These are phyloP conservation scores for Ganoderma boninense DNA, from an alignment of 1,284 basidiomycete genomes.

Conservation along the genomic window DNA sequence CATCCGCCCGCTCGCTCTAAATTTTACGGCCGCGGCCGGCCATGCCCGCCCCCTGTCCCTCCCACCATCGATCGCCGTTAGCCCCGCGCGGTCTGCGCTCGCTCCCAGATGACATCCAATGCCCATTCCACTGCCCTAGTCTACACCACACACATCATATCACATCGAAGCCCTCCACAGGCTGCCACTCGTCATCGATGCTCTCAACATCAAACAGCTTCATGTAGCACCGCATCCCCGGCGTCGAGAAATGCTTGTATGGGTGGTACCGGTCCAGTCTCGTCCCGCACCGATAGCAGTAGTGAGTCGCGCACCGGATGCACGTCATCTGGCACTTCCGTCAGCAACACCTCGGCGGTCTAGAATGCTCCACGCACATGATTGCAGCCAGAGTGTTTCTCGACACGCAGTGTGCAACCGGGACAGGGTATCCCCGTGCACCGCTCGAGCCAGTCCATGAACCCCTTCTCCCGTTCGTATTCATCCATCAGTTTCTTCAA, in stretches of 20 bases:
- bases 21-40: conserved; percentile 21
- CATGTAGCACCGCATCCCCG: conserved; percentile 63
- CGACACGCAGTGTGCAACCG: conserved; percentile 71
- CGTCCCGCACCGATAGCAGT: conserved; percentile 80
- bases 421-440: conserved; percentile 73
- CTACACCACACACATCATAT: conserved; percentile 24
- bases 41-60: conserved; percentile 16
- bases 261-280: conserved; percentile 61
- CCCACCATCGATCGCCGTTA: conserved; percentile 18
- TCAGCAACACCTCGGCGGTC: conserved; percentile 7
- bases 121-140: conserved; percentile 5
- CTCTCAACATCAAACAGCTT: conserved; percentile 69
- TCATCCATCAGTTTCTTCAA: conserved; percentile 62
- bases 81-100: background rate
- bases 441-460: conserved; percentile 67
- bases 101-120: conserved; percentile 8
- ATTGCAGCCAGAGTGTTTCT: conserved; percentile 81
- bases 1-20: conserved; percentile 8
- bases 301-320: conserved; percentile 70
- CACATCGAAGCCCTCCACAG: conserved; percentile 55
- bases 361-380: conserved; percentile 58
- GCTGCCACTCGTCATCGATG: conserved; percentile 60
- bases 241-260: conserved; percentile 74
- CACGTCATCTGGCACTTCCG: conserved; percentile 70
- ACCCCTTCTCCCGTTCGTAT: conserved; percentile 73